Evolutionary conservation across 2,329 filamentous ascomycete species (phyloP).

Genomic region (Westerdykella sp.): DNA sequence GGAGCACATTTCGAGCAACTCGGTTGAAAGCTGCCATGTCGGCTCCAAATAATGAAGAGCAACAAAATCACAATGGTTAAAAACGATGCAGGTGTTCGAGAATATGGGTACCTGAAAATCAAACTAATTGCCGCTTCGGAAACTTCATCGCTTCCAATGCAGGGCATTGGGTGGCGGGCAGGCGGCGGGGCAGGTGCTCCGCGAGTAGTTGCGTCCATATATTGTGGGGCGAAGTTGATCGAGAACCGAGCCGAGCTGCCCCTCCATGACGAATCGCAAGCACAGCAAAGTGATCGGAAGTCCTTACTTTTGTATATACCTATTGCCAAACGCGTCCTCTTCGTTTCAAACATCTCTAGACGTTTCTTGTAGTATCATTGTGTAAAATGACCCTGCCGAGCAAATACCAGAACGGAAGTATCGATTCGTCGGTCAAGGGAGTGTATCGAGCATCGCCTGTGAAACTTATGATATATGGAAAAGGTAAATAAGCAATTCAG

Average conservation of each 20-base stretch:
- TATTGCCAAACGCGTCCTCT: background rate
- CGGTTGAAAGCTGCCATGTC: slow-evolving; percentile 27
- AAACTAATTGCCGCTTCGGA: slow-evolving; percentile 17
- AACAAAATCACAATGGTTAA: too few species aligned
- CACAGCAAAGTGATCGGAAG: too few species aligned
- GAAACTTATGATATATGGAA: slow-evolving; percentile 36
- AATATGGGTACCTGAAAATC: too few species aligned
- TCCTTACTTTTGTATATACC: too few species aligned
- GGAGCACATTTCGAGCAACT: slow-evolving; percentile 54
- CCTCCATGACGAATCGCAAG: slow-evolving; percentile 23
- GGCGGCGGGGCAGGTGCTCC: too few species aligned
- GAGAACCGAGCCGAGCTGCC: slow-evolving; percentile 19
- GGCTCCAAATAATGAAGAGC: background rate
- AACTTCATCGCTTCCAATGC: slow-evolving; percentile 1
- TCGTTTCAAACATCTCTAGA: background rate
- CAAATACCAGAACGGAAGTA: slow-evolving; percentile 30
- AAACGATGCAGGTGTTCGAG: too few species aligned
- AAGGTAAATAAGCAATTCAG: slow-evolving; percentile 11
- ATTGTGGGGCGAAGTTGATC: too few species aligned
- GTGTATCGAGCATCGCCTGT: slow-evolving; percentile 33
- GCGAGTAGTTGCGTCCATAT: too few species aligned
- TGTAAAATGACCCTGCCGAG: slow-evolving; percentile 27
- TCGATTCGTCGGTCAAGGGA: slow-evolving; percentile 29
- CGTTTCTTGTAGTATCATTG: background rate
- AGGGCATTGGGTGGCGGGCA: slow-evolving; percentile 23